Base-by-base conservation (phyloP, 805 yeast genomes). In the Lipomyces anomalus region DNA sequence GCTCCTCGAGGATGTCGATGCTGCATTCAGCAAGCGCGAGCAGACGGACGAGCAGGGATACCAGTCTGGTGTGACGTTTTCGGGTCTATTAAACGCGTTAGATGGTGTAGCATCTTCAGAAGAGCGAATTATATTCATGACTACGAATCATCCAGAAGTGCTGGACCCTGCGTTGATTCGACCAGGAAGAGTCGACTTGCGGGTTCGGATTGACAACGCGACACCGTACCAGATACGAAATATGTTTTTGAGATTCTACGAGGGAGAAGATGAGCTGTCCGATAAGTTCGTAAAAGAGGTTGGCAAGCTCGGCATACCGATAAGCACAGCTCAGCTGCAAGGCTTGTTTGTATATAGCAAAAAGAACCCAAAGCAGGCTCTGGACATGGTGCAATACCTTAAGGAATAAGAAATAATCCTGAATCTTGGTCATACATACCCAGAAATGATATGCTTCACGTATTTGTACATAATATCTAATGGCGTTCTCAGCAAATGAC, bases 41-140 rank as follows among this genome's bases (percentile, higher is more conserved):
- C 95, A 86, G 59, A 69, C 79, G 2, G 76, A 72, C 5, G 96
- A 87, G 17, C 73, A 78, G 54, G 95, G 96, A 0, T 89, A 71
- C 62, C 48, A 43, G 21, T 79, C 95, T 0, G 95, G 95, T 17
- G 97, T 92, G 11, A 92, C 98, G 2, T 92, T 92, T 60, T 85
- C 95, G 46, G 98, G 98, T 0, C 70, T 92, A 38, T 68, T 92
- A 48, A 92, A 92, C 62, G 95, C 98, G 0, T 70, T 92, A 39
- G 98, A 92, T 64, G 98, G 98, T 38, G 97, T 92, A 16, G 92
- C 97, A 2, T 85, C 95, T 23, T 95, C 97, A 1, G 98, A 92
- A 61, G 97, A 92, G 61, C 83, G 95, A 38, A 74, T 92, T 28
- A 90, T 97, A 0, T 92, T 92, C 65, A 92, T 92, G 98, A 92